Base-by-base conservation (phyloP, 768 basidiomycete species). In the Boletus reticulatus region DNA sequence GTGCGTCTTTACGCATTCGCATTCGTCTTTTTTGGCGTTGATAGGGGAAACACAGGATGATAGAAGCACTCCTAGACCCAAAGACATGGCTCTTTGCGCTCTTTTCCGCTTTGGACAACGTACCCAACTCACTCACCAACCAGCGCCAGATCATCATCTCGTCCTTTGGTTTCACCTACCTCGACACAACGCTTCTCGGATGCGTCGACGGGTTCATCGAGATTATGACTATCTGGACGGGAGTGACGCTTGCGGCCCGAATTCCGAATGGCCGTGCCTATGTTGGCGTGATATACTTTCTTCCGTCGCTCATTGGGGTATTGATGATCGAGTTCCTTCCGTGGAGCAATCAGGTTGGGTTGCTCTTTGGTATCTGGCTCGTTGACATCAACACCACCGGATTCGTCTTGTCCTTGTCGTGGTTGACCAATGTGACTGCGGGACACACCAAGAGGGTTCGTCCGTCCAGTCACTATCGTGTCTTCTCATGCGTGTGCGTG, bases 51-150 rank as follows among this genome's bases (percentile, higher is more conserved):
- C 6, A 7, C 62, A 88, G 87, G 68, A 79, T 90, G 77, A 78
- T 82, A 20, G 88, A 90, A 64, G 84, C 87, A 0, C 71, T 89
- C 5, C 56, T 66, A 1, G 88, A 90, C 62, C 81, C 84, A 0
- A 90, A 89, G 69, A 87, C 86, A 0, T 89, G 87, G 87, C 75
- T 89, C 29, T 89, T 90, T 61, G 86, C 87, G 0, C 73, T 88
- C 42, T 88, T 88, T 67, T 75, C 81, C 3, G 81, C 79, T 1
- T 68, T 88, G 34, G 73, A 79, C 63, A 85, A 85, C 53, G 64
- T 89, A 16, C 85, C 87, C 1, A 87, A 85, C 65, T 87, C 84
- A 19, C 71, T 82, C 53, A 85, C 82, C 19, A 87, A 86, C 57
- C 88, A 89, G 61, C 71, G 78, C 6, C 76, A 78, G 55, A 80